phyloP scores from a whole-genome alignment of 257 asterid genomes.

The Ocimum tenuiflorum region DNA sequence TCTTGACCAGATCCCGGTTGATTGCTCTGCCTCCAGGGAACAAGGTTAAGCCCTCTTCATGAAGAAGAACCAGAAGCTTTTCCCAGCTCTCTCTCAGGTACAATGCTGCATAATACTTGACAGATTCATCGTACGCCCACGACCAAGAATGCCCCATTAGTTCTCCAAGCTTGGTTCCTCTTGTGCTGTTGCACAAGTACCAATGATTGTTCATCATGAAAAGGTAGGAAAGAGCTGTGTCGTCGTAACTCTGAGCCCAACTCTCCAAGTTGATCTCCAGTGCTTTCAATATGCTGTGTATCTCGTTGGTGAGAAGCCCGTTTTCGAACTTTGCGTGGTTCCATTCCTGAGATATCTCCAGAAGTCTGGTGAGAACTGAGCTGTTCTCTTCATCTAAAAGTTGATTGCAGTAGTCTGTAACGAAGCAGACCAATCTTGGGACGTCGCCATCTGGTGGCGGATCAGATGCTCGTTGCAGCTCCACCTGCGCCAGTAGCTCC shows the following conservation, averaged over 20 bases:
- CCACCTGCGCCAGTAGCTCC: constrained; percentile 66
- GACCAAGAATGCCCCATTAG: constrained; percentile 69
- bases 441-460: constrained; percentile 65
- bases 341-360: constrained; percentile 68
- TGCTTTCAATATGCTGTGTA: constrained; percentile 40
- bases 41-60: constrained; percentile 51
- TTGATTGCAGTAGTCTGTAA: constrained; percentile 54
- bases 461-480: constrained; percentile 39
- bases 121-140: constrained; percentile 40
- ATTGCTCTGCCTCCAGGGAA: constrained; percentile 80
- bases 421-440: constrained; percentile 55
- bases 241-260: constrained; percentile 53
- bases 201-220: constrained; percentile 65
- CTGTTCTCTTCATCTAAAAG: constrained; percentile 61
- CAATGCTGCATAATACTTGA: constrained; percentile 34
- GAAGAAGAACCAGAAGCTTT: constrained; percentile 41
- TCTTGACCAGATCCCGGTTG: constrained; percentile 47
- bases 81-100: constrained; percentile 75
- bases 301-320: constrained; percentile 37
- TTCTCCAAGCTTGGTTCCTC: constrained; percentile 60
- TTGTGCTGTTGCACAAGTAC: constrained; percentile 44
- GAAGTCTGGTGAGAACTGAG: constrained; percentile 42
- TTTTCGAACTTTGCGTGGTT: constrained; percentile 29
- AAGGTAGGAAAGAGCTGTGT: constrained; percentile 38
- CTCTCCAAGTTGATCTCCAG: constrained; percentile 55